A percentile compares a stretch with the other conserved stretches of the same genome.
Conservation (phyloP, 371 early-diverging fungal genomes). For the Mucor piriformis region DNA sequence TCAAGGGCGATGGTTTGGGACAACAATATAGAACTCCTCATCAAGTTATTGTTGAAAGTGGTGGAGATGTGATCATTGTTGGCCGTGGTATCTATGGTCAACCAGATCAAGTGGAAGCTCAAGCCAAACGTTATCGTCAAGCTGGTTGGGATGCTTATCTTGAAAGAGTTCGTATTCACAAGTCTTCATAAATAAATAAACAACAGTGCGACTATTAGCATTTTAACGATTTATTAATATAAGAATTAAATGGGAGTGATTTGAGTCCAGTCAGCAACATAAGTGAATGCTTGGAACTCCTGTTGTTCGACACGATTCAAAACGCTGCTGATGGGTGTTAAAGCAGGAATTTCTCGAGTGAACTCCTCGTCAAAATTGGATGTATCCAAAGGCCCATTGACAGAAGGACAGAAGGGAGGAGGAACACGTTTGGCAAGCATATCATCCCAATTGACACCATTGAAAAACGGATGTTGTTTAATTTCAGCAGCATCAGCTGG, state of each 20-base stretch:
- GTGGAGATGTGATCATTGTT: conserved; percentile 95
- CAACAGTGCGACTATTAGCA: no score
- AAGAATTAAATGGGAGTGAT: conserved; percentile 1
- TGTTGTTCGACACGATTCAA: conserved; percentile 84
- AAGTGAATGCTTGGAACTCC: conserved; percentile 91
- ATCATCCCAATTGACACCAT: conserved; percentile 93
- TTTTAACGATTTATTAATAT: no score
- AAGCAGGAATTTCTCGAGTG: conserved; percentile 86
- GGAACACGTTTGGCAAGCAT: conserved; percentile 80
- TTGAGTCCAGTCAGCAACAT: conserved; percentile 75
- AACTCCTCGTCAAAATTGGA: conserved; percentile 97
- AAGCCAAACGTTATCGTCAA: conserved; percentile 83
- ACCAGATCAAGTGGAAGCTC: conserved; percentile 67
- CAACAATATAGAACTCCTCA: conserved; percentile 94
- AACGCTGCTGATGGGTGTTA: conserved; percentile 87
- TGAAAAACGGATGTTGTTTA: conserved; percentile 93
- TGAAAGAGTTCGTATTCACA: conserved; percentile 50
- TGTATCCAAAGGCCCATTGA: conserved; percentile 82
- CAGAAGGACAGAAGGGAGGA: conserved; percentile 90
- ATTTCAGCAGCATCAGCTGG: conserved; percentile 89
- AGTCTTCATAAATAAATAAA: conserved; percentile 11
- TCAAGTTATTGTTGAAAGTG: conserved; percentile 81
- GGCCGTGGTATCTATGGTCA: conserved; percentile 94
- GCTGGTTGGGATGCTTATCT: conserved; percentile 96
- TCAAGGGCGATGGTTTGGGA: conserved; percentile 85